Conservation (phyloP, 768 basidiomycete genomes). For the Lentinus brumalis region DNA sequence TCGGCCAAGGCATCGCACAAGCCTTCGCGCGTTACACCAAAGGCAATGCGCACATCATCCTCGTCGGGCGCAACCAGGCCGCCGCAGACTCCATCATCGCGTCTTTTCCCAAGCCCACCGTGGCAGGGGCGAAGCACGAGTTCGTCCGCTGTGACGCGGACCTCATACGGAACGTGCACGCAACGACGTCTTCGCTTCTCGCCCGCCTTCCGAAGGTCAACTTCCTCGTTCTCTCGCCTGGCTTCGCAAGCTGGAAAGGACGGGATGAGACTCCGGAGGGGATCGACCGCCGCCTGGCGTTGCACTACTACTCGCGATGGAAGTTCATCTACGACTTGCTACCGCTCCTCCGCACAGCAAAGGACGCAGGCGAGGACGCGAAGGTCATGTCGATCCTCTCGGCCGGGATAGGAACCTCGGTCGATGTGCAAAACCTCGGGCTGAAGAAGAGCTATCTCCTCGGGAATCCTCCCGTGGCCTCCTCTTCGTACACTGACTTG, state of each 20-base stretch:
- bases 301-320: slow-evolving; percentile 57
- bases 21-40: slow-evolving; percentile 47
- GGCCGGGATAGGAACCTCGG: slow-evolving; percentile 35
- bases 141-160: slow-evolving; percentile 56
- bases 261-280: slow-evolving; percentile 48
- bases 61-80: slow-evolving; percentile 51
- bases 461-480: slow-evolving; percentile 34
- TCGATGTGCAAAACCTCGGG: slow-evolving; percentile 52
- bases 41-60: slow-evolving; percentile 52
- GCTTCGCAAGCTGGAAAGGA: slow-evolving; percentile 40
- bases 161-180: slow-evolving; percentile 51
- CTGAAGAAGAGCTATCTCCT: slow-evolving; percentile 49
- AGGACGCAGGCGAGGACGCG: slow-evolving; percentile 49
- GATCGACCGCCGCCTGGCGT: slow-evolving; percentile 43
- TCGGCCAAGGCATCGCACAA: slow-evolving; percentile 47
- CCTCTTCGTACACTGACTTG: slow-evolving; percentile 52
- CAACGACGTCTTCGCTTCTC: slow-evolving; percentile 34
- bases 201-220: slow-evolving; percentile 48
- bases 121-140: slow-evolving; percentile 35
- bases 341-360: slow-evolving; percentile 46
- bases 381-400: slow-evolving; percentile 49
- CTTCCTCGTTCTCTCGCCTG: slow-evolving; percentile 51
- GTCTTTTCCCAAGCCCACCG: slow-evolving; percentile 38
- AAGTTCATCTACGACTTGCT: slow-evolving; percentile 48
- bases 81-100: slow-evolving; percentile 52